Percentiles rank a stretch among this genome's conserved stretches.
phyloP scores from a whole-genome alignment of 2,329 filamentous ascomycete species.

The Fusarium nurragi region DNA sequence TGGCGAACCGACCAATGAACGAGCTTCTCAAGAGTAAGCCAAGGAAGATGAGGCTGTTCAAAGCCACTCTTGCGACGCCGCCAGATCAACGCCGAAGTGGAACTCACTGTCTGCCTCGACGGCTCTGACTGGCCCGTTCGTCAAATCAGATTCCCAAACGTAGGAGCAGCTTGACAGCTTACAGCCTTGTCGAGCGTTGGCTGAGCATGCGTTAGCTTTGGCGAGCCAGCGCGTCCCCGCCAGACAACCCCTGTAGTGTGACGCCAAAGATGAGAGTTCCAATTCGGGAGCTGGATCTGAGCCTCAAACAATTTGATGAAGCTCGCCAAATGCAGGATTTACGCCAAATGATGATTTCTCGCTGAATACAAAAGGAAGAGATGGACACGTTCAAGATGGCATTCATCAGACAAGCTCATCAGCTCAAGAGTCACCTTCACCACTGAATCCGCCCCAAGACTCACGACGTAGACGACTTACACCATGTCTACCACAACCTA shows the following conservation, averaged over 20 bases:
- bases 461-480: conserved; percentile 13
- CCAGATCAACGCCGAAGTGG: neutral
- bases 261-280: neutral
- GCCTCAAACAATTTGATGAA: conserved; percentile 6
- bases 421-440: neutral
- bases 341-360: neutral
- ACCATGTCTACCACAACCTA: conserved; percentile 38
- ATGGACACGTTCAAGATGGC: neutral
- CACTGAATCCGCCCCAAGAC: neutral
- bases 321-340: conserved; percentile 1
- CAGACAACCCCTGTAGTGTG: neutral
- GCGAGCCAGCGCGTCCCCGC: conserved; percentile 25
- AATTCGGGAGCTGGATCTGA: conserved; percentile 8
- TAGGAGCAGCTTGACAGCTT: neutral
- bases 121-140: conserved; percentile 19
- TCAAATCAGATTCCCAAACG: conserved; percentile 5
- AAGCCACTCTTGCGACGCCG: conserved; percentile 11
- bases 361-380: conserved; percentile 27
- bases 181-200: conserved; percentile 17
- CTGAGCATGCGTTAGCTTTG: conserved; percentile 30
- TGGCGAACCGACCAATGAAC: conserved; percentile 14
- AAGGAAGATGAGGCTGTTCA: conserved; percentile 5
- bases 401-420: conserved; percentile 4
- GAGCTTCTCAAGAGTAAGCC: neutral
- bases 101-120: neutral